These are phyloP conservation scores for Atalantia buxifolia DNA, from an alignment of 345 rosid genomes.

Conservation along the genomic window DNA sequence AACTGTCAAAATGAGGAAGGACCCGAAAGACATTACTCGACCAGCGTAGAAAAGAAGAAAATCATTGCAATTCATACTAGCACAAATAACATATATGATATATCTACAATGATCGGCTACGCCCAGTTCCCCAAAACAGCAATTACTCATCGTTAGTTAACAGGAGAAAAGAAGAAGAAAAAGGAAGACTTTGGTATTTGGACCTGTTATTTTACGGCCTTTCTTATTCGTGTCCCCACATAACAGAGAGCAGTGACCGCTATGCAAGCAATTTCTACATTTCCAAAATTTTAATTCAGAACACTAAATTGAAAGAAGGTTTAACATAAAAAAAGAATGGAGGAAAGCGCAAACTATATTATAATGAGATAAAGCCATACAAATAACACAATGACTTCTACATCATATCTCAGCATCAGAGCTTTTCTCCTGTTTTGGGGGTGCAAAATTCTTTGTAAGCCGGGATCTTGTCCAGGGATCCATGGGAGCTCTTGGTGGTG, in stretches of 20 bases:
- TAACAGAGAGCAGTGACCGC: background rate
- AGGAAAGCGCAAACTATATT: background rate
- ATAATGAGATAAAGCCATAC: background rate
- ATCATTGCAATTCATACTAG: background rate
- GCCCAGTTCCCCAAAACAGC: background rate
- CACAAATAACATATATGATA: background rate
- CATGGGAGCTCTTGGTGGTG: conserved; percentile 54
- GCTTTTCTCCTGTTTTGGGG: conserved; percentile 70
- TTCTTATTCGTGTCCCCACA: background rate
- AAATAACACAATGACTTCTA: background rate
- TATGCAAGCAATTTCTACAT: background rate
- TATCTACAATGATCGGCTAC: background rate
- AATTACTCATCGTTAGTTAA: background rate
- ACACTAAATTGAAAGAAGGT: background rate
- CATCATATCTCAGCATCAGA: conserved; percentile 44
- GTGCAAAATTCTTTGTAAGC: conserved; percentile 70
- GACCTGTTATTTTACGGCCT: background rate
- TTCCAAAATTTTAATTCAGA: background rate
- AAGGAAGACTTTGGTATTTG: too few species aligned
- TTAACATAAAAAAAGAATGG: background rate
- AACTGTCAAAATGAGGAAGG: background rate
- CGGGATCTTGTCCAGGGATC: conserved; percentile 88
- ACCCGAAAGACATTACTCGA: background rate
- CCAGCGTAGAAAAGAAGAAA: background rate
- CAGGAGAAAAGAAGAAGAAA: background rate